Evolutionary conservation across 805 yeast genomes (phyloP).

Genomic region (Ogataea corticis): DNA sequence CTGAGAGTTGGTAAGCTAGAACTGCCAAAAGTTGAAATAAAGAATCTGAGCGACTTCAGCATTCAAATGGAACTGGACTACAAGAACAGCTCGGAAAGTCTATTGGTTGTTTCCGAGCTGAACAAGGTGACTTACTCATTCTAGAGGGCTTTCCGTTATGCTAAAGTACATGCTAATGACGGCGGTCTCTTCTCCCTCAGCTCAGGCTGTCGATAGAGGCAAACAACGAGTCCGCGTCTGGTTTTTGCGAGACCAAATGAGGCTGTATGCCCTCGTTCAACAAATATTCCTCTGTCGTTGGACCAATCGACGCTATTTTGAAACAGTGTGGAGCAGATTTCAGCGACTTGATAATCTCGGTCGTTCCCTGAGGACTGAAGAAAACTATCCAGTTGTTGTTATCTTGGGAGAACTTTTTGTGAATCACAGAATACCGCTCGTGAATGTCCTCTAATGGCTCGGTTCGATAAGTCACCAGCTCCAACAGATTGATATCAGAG

Average conservation of each 20-base stretch:
- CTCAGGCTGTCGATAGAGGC: slow-evolving; percentile 34
- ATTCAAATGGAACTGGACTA: slow-evolving; percentile 61
- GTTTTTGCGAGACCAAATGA: slow-evolving; percentile 65
- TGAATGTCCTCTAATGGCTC: slow-evolving; percentile 48
- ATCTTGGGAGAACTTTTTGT: slow-evolving; percentile 30
- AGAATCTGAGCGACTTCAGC: slow-evolving; percentile 31
- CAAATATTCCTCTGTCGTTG: slow-evolving; percentile 77
- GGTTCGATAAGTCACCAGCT: slow-evolving; percentile 71
- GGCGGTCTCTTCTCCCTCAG: neutral
- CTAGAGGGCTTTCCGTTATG: no score
- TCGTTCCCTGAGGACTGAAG: slow-evolving; percentile 90
- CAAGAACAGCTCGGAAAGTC: slow-evolving; percentile 65
- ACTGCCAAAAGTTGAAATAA: slow-evolving; percentile 62
- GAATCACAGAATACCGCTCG: slow-evolving; percentile 21
- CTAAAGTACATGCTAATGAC: neutral
- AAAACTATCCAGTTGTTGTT: slow-evolving; percentile 69
- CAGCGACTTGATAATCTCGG: slow-evolving; percentile 51
- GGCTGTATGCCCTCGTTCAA: slow-evolving; percentile 53
- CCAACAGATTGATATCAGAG: slow-evolving; percentile 49
- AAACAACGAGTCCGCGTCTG: slow-evolving; percentile 63
- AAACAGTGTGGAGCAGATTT: slow-evolving; percentile 18
- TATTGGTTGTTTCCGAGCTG: slow-evolving; percentile 70
- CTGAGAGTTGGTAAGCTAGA: slow-evolving; percentile 70
- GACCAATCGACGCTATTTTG: slow-evolving; percentile 84
- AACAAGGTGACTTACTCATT: slow-evolving; percentile 63